These are phyloP conservation scores for Arthroderma sp. DNA, from an alignment of 2,329 filamentous ascomycete genomes.

Conservation along the genomic window DNA sequence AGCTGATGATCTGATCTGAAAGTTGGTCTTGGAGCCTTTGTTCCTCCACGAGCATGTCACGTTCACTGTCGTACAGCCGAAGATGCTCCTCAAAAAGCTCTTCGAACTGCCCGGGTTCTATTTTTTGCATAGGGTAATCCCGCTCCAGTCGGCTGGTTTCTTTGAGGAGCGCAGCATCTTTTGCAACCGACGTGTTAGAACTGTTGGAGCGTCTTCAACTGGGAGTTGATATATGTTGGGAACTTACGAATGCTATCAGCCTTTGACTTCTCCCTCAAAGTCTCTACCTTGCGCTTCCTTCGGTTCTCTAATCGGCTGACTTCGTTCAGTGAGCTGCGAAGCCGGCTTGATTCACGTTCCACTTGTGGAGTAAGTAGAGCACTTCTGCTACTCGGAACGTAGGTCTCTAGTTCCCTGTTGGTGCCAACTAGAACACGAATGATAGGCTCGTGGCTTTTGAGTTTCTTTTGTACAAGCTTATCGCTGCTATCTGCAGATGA, in stretches of 20 bases:
- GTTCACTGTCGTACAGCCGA: slow-evolving; percentile 66
- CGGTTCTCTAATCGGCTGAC: slow-evolving; percentile 70
- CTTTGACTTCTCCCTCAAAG: slow-evolving; percentile 63
- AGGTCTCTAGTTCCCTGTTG: slow-evolving; percentile 71
- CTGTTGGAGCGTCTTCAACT: neutral
- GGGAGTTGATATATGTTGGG: slow-evolving; percentile 1
- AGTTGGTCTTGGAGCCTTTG: slow-evolving; percentile 62
- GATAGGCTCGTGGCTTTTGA: slow-evolving; percentile 59
- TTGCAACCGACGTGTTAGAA: neutral
- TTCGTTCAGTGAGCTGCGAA: slow-evolving; percentile 75
- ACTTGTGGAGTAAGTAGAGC: slow-evolving; percentile 68
- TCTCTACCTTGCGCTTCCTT: slow-evolving; percentile 65
- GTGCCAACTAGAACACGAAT: slow-evolving; percentile 65
- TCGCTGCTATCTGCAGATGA: slow-evolving; percentile 56
- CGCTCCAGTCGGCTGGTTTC: slow-evolving; percentile 79
- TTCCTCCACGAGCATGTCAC: slow-evolving; percentile 58
- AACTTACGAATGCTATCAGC: slow-evolving; percentile 68
- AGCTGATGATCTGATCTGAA: slow-evolving; percentile 54
- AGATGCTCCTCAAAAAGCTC: slow-evolving; percentile 75
- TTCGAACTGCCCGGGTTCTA: slow-evolving; percentile 85
- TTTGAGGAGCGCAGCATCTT: slow-evolving; percentile 60
- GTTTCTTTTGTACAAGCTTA: slow-evolving; percentile 61
- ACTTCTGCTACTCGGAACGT: slow-evolving; percentile 72
- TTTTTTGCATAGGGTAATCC: slow-evolving; percentile 67
- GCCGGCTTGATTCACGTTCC: slow-evolving; percentile 61